These are phyloP conservation scores for Aquanectria penicillioides DNA, from an alignment of 2,329 filamentous ascomycete species.

Conservation along the genomic window DNA sequence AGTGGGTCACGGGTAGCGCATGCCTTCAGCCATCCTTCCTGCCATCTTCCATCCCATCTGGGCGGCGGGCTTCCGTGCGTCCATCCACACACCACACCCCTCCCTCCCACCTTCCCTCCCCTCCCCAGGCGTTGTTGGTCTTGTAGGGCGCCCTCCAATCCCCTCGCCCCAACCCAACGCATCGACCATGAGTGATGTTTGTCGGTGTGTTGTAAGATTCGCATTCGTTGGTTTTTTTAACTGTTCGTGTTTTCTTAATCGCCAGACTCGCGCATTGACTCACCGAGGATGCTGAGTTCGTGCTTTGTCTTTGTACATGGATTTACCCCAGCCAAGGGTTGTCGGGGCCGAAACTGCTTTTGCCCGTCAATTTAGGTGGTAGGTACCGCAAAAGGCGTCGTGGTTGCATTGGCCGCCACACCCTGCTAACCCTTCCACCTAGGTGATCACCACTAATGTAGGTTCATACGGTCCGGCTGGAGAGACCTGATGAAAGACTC, in stretches of 20 bases:
- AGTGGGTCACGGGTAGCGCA: too few species aligned
- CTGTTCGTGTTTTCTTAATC: neutral
- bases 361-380: too few species aligned
- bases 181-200: neutral
- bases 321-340: neutral
- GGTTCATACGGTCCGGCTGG: neutral
- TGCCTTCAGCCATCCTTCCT: too few species aligned
- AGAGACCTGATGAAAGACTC: neutral
- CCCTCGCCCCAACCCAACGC: slow-evolving; percentile 4
- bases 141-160: slow-evolving; percentile 10
- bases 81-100: too few species aligned
- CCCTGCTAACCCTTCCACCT: slow-evolving; percentile 29
- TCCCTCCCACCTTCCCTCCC: too few species aligned
- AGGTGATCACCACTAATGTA: slow-evolving; percentile 9
- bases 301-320: neutral
- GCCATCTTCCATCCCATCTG: too few species aligned
- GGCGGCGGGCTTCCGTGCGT: too few species aligned
- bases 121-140: too few species aligned
- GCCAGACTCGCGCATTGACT: slow-evolving; percentile 2
- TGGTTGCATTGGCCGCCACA: slow-evolving; percentile 40
- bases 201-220: slow-evolving; percentile 1
- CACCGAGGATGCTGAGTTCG: neutral
- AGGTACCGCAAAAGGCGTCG: too few species aligned
- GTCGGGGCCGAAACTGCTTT: slow-evolving; percentile 12
- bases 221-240: neutral